A percentile compares a stretch with the other conserved stretches of the same genome.
These are phyloP conservation scores for Silene latifolia DNA, from an alignment of 148 eudicot genomes.

Conservation along the genomic window DNA sequence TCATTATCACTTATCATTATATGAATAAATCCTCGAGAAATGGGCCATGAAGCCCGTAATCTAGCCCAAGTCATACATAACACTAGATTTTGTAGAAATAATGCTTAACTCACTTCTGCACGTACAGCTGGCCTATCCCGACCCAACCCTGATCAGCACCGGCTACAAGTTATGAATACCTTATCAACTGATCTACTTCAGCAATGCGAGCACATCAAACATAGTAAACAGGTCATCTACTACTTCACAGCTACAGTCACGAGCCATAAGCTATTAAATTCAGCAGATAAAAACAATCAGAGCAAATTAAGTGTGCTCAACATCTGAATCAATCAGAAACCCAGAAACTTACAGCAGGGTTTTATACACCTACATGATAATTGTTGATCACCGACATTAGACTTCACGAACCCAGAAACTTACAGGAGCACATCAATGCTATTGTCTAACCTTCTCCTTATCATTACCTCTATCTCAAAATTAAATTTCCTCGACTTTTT, in stretches of 20 bases:
- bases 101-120: background rate
- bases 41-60: background rate
- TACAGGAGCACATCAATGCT: background rate
- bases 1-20: background rate
- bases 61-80: too few species aligned
- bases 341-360: background rate
- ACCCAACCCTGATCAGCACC: slow-evolving; percentile 21
- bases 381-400: slow-evolving; percentile 4
- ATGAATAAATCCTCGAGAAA: background rate
- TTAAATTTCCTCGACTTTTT: background rate
- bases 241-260: slow-evolving; percentile 41
- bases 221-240: slow-evolving; percentile 28
- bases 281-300: slow-evolving; percentile 20
- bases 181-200: slow-evolving; percentile 4
- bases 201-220: slow-evolving; percentile 10
- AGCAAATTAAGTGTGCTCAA: background rate
- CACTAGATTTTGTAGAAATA: too few species aligned
- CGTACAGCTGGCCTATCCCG: too few species aligned
- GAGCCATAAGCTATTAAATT: slow-evolving; percentile 24
- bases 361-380: background rate
- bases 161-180: slow-evolving; percentile 5
- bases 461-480: background rate
- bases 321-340: slow-evolving; percentile 13
- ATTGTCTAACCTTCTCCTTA: slow-evolving; percentile 8
- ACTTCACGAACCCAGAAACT: too few species aligned